Percentiles rank a stretch among this genome's conserved stretches.
Conservation (phyloP, 2,329 filamentous ascomycete genomes). For the Fusarium redolens region DNA sequence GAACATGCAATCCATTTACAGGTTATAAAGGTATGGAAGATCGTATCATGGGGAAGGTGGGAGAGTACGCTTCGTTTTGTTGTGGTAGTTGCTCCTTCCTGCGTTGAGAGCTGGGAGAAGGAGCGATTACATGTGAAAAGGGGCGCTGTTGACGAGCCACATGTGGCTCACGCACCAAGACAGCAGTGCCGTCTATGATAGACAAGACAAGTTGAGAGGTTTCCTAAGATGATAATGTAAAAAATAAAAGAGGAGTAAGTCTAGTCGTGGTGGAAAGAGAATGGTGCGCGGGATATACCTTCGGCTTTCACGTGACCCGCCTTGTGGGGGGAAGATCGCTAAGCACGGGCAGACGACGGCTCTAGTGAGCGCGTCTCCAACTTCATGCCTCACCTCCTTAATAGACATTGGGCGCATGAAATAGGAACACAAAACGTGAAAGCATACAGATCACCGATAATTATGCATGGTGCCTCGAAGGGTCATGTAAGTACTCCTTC, state of each 20-base stretch:
- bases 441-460: too few species aligned
- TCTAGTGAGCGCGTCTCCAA: neutral
- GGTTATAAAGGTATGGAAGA: neutral
- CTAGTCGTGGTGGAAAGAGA: rapidly evolving
- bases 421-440: too few species aligned
- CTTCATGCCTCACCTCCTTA: neutral
- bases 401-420: too few species aligned
- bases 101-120: rapidly evolving
- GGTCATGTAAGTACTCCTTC: too few species aligned
- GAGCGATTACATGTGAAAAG: neutral
- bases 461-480: too few species aligned
- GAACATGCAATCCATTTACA: too few species aligned
- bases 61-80: rapidly evolving
- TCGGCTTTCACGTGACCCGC: neutral
- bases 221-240: too few species aligned
- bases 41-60: neutral
- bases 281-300: neutral
- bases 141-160: neutral
- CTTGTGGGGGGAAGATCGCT: neutral
- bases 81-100: neutral
- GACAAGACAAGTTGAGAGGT: too few species aligned
- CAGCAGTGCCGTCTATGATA: too few species aligned
- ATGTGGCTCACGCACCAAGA: neutral
- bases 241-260: neutral
- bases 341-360: neutral